Evolutionary conservation across 2,329 filamentous ascomycete species (phyloP), one percentile per base, ranked within the genome.

Genomic region (Calonectria fujianensis): DNA sequence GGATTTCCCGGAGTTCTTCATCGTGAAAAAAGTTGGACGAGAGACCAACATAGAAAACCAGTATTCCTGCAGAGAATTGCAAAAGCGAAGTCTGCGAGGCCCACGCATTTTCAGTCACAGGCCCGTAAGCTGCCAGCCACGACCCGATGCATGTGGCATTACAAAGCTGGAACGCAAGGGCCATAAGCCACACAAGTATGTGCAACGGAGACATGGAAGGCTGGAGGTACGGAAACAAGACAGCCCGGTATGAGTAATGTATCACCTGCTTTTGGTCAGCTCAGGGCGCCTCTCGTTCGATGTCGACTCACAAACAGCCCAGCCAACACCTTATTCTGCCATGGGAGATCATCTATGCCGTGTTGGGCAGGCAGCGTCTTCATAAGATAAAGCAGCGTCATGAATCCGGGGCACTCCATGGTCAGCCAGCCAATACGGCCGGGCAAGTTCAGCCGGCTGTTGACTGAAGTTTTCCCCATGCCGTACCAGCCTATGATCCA

Each of bases 161-260:
- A 83, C 90, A 84, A 77, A 97, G 82, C 84, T 99, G 97, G 87
- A 98, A 98, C 29, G 82, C 50, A 50, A 93, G 76, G 6, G 93
- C 97, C 29, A 88, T 85, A 64, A 87, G 11, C 87, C 93, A 93
- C 77, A 98, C 90, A 35, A 91, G 70, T 2, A 91, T 82, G 84
- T 98, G 94, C 78, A 98, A 94, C 11, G 96, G 96, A 6, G 96
- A 95, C 94, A 99, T 98, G 87, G 93, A 96, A 0, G 96, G 96
- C 76, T 96, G 95, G 77, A 96, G 89, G 73, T 97, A 87, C 3
- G 97, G 96, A 71, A 93, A 94, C 75, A 98, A 86, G 72, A 98
- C 85, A 13, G 97, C 96, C 76, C 97, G 95, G 89, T 99, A 97
- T 82, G 92, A 79, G 88, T 99, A 99, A 87, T 99, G 97, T 71